Conservation (phyloP, 345 rosid species). For the Salix viminalis region DNA sequence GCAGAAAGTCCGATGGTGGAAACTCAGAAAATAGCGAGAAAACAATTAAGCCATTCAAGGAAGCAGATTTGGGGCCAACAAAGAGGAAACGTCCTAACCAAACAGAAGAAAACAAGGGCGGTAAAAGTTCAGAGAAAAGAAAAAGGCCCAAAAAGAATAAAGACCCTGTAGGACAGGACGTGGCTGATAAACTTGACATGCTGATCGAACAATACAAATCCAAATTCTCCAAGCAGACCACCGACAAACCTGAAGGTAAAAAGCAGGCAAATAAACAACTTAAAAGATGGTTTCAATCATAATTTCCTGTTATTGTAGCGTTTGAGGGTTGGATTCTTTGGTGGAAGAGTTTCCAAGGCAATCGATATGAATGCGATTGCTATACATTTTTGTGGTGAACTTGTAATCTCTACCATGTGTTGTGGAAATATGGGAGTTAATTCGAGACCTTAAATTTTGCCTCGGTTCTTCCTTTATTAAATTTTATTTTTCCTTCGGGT, state of each 20-base stretch:
- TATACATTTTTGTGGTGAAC: background rate
- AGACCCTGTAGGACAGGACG: constrained; percentile 44
- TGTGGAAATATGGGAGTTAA: background rate
- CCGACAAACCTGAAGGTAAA: constrained; percentile 37
- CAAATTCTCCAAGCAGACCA: constrained; percentile 55
- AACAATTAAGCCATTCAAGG: constrained; percentile 19
- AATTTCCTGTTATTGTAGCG: constrained; percentile 1
- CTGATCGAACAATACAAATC: constrained; percentile 62
- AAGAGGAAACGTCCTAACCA: constrained; percentile 43
- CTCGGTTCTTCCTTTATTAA: background rate
- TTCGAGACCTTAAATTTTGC: background rate
- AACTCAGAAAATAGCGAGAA: constrained; percentile 21
- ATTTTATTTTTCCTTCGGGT: background rate
- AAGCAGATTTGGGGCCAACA: constrained; percentile 14
- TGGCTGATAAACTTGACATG: constrained; percentile 59
- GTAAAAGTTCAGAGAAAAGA: constrained; percentile 22
- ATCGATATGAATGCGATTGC: background rate
- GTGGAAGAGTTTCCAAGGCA: background rate
- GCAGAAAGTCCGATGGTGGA: constrained; percentile 17
- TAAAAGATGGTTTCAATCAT: constrained; percentile 61
- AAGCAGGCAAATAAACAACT: constrained; percentile 46
- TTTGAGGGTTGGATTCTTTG: background rate
- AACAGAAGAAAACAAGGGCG: constrained; percentile 21
- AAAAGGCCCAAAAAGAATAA: constrained; percentile 48
- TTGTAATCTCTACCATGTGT: background rate